Evolutionary conservation across 2,329 filamentous ascomycete species (phyloP).

Genomic region (Chrysoporthe cubensis): DNA sequence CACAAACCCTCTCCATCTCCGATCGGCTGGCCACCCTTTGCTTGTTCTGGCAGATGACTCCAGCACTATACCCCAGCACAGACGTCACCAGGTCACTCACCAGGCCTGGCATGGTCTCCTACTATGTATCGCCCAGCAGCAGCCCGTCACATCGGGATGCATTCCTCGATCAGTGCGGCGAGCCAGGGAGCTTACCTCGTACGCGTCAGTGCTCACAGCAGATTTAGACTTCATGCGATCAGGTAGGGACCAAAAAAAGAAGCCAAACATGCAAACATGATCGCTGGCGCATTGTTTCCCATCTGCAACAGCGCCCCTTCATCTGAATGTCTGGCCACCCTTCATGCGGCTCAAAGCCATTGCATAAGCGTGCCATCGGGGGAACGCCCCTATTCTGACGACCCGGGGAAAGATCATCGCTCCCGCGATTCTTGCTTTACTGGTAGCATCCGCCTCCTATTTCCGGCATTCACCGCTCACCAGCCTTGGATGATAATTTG

Average conservation of each 20-base stretch:
- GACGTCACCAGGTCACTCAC: background rate
- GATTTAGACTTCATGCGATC: background rate
- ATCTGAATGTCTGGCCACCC: background rate
- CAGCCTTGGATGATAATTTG: background rate
- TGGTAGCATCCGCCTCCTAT: conserved; percentile 3
- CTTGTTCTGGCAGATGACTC: no score
- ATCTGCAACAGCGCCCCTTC: background rate
- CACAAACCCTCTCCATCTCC: background rate
- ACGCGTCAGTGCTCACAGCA: background rate
- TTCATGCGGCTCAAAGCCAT: background rate
- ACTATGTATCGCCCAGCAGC: background rate
- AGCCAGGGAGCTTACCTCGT: background rate
- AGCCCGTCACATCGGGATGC: background rate
- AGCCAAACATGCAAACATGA: background rate
- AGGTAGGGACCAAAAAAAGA: background rate
- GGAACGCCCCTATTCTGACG: background rate
- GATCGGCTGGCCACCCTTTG: no score
- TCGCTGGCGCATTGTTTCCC: background rate
- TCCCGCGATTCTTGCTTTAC: conserved; percentile 2
- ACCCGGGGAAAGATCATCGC: conserved; percentile 5
- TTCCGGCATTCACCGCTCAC: conserved; percentile 5
- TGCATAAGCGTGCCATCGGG: background rate
- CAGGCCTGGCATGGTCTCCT: background rate
- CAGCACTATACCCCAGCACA: background rate
- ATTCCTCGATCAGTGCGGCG: no score